Evolutionary conservation across 2,329 filamentous ascomycete genomes (phyloP).

Genomic region (Didymella keratinophila): DNA sequence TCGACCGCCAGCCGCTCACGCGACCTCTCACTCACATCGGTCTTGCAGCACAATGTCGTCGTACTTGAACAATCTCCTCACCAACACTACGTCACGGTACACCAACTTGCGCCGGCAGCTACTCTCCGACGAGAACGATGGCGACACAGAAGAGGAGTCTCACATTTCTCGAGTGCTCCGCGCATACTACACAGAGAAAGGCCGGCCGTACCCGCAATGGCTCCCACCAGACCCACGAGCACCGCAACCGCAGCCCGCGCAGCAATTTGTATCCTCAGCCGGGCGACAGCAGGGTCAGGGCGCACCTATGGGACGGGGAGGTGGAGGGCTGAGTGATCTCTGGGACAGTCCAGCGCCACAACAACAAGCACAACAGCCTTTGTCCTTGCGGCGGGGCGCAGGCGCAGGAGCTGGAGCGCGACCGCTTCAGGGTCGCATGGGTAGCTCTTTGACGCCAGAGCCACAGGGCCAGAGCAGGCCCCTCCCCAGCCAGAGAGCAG

Average conservation of each 20-base stretch:
- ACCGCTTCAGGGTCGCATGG: constrained; percentile 39
- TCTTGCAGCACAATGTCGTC: constrained; percentile 59
- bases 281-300: constrained; percentile 44
- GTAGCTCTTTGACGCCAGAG: constrained; percentile 45
- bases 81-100: constrained; percentile 64
- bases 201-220: constrained; percentile 81
- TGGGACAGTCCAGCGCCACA: constrained; percentile 60
- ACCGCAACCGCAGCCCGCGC: constrained; percentile 58
- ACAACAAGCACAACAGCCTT: constrained; percentile 50
- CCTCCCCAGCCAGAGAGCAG: constrained; percentile 74
- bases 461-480: constrained; percentile 61
- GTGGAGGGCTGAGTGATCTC: constrained; percentile 65
- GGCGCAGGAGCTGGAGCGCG: constrained; percentile 52
- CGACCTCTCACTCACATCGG: background rate
- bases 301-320: constrained; percentile 36
- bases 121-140: constrained; percentile 66
- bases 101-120: constrained; percentile 69
- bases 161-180: constrained; percentile 94
- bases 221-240: constrained; percentile 88
- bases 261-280: constrained; percentile 61
- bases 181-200: constrained; percentile 91
- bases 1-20: constrained; percentile 2
- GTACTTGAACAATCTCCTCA: constrained; percentile 79
- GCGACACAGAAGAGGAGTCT: constrained; percentile 79
- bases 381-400: constrained; percentile 54